phyloP scores from a whole-genome alignment of 106 monocot species.

The Ottelia alismoides region DNA sequence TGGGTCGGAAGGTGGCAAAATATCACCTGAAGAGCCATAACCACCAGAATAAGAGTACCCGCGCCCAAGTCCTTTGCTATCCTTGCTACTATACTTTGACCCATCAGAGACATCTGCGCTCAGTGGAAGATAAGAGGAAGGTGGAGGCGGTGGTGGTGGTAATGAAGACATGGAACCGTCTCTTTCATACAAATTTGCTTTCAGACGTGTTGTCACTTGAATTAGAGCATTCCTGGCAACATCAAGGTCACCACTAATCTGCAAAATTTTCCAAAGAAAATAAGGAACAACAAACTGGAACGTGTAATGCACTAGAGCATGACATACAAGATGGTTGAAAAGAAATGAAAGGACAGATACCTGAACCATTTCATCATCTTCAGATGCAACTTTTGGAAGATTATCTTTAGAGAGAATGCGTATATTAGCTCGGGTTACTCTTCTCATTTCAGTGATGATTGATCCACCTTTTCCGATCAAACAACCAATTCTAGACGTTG shows the following conservation, averaged over 20 bases:
- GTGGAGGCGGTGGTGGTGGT: conserved; percentile 26
- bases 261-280: too few relatives aligned
- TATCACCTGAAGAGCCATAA: conserved; percentile 31
- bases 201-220: conserved; percentile 72
- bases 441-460: conserved; percentile 94
- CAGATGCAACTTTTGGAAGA: conserved; percentile 83
- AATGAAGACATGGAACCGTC: conserved; percentile 48
- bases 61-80: conserved; percentile 35
- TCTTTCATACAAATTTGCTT: conserved; percentile 85
- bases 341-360: too few relatives aligned
- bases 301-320: too few relatives aligned
- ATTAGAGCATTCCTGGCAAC: conserved; percentile 74
- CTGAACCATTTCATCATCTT: conserved; percentile 99
- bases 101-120: conserved; percentile 28
- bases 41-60: conserved; percentile 61
- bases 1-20: conserved; percentile 22
- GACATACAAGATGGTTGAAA: too few relatives aligned
- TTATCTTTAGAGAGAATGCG: conserved; percentile 87
- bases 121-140: conserved; percentile 45
- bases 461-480: conserved; percentile 92
- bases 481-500: conserved; percentile 92
- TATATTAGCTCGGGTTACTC: conserved; percentile 71
- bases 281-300: too few relatives aligned
- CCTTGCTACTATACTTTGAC: conserved; percentile 49
- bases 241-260: conserved; percentile 89